Evolutionary conservation across 1,284 basidiomycete species (phyloP), one percentile per base, ranked within the genome.

Genomic region (Ceraceosorus guamensis): DNA sequence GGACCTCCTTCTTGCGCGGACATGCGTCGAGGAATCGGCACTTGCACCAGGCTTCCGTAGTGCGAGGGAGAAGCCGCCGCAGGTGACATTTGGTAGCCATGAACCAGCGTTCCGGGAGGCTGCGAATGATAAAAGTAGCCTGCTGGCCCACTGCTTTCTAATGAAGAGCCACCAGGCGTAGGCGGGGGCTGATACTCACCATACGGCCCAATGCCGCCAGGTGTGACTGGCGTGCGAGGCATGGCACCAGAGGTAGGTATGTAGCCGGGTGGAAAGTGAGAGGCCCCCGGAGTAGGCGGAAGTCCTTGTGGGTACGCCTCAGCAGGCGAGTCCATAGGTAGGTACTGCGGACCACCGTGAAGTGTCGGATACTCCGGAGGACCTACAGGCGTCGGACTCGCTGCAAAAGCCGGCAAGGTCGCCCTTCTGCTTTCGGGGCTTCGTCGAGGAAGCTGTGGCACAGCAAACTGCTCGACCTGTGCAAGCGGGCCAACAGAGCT

Each of bases 371-470:
- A 30, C 11, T 14, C 34, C 8, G 47, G 8, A 14, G 24, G 14
- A 16, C 16, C 24, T 4, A 16, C 47, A 30, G 34, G 5, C 4
- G 47, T n/a, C 30, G 14, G 39, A 43, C 39, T 43, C 39, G n/a
- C 10, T 10, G 10, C 10, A 5, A 10, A 24, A 18, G 18, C 6
- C 44, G 52, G 32, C 34, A 32, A 16, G 18, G 24, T 16, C 33
- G 33, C 8, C 4, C 52, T 43, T 34, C 44, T 14, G 11, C 10
- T 14, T 18, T 53, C 52, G n/a, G 52, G 52, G 13, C 41, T 46
- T 10, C 52, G 5, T 10, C 18, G 33, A n/a, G 52, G 52, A 13
- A 53, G 41, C 31, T 53, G 45, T 10, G 52, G 52, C n/a, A 53
- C 41, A 3, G 52, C 52, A 50, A 53, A 53, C 35, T 39, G 7